These are phyloP conservation scores for Pyrus betulifolia DNA, from an alignment of 306 rosid species.

Conservation along the genomic window DNA sequence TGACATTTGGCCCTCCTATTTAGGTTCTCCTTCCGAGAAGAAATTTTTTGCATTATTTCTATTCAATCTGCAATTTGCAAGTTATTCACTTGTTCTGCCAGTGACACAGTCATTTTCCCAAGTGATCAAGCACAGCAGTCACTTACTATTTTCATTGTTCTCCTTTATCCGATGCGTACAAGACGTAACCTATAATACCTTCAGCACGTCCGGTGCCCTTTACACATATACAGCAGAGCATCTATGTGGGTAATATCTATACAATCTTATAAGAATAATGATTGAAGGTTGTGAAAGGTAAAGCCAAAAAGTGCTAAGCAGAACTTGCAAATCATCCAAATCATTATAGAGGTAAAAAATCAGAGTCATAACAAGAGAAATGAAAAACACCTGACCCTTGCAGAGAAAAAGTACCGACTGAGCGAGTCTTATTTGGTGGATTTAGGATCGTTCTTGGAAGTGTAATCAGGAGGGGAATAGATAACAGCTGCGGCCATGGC, in stretches of 20 bases:
- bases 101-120: neutral
- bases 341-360: no score
- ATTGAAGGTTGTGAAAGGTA: neutral
- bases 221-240: no score
- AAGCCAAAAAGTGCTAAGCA: neutral
- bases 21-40: no score
- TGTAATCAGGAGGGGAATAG: constrained; percentile 35
- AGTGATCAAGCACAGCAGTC: neutral
- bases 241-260: no score
- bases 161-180: neutral
- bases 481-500: constrained; percentile 30
- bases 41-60: neutral
- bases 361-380: neutral
- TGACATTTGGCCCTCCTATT: no score
- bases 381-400: neutral
- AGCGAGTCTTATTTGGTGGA: constrained; percentile 7
- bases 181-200: neutral
- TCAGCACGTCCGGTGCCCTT: neutral
- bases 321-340: neutral
- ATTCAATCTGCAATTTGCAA: neutral
- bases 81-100: neutral
- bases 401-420: neutral
- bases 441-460: neutral
- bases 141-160: neutral
- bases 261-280: neutral